These are phyloP conservation scores for Triangularia setosa DNA, from an alignment of 2,329 filamentous ascomycete species.

Conservation along the genomic window DNA sequence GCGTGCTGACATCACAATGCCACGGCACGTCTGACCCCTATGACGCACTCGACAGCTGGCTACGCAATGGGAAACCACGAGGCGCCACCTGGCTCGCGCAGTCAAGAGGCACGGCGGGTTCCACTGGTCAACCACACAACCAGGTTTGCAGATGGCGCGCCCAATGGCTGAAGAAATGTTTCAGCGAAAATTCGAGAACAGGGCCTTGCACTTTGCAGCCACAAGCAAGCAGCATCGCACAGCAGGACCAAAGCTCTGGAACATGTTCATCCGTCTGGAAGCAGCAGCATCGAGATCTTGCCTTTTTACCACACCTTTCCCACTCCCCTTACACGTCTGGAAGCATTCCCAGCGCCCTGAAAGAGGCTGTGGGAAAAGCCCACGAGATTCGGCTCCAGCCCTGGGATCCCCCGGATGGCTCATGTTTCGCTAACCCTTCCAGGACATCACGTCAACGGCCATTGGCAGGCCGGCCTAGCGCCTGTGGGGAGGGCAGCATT, in stretches of 20 bases:
- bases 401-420: background rate
- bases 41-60: conserved; percentile 7
- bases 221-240: background rate
- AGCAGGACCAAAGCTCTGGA: background rate
- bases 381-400: background rate
- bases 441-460: background rate
- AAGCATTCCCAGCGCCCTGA: background rate
- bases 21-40: conserved; percentile 6
- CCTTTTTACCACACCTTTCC: background rate
- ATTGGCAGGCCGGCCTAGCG: background rate
- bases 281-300: background rate
- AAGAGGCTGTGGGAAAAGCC: background rate
- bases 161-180: background rate
- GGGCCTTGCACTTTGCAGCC: background rate
- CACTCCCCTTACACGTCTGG: background rate
- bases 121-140: background rate
- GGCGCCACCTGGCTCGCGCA: conserved; percentile 3
- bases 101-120: background rate
- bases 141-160: background rate
- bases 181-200: background rate
- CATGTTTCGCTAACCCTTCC: background rate
- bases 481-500: background rate
- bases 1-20: background rate
- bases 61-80: conserved; percentile 3
- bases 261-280: background rate